These are phyloP conservation scores for Suillus plorans DNA, from an alignment of 768 basidiomycete genomes.

Conservation along the genomic window DNA sequence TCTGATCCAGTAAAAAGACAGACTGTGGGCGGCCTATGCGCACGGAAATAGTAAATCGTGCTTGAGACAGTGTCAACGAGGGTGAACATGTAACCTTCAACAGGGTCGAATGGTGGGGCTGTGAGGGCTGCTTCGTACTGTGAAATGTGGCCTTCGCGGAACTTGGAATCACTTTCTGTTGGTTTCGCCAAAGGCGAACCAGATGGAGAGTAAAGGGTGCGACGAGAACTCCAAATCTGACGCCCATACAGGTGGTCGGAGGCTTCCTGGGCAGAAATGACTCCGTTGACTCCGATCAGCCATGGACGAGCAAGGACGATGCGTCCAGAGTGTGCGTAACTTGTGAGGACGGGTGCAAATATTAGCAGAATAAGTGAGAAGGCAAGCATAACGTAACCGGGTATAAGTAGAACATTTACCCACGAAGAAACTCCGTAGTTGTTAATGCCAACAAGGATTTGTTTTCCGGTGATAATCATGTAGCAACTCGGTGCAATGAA, in stretches of 20 bases:
- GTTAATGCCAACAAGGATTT: too few species aligned
- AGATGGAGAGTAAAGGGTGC: conserved; percentile 17
- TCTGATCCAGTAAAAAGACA: conserved; percentile 21
- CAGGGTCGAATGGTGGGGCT: not conserved
- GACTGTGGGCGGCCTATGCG: conserved; percentile 22
- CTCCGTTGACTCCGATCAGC: conserved; percentile 23
- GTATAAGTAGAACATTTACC: too few species aligned
- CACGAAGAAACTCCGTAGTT: too few species aligned
- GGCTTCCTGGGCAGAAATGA: conserved; percentile 22
- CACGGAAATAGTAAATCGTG: conserved; percentile 25
- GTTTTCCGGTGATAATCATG: too few species aligned
- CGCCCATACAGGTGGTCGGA: conserved; percentile 17
- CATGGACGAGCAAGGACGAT: conserved; percentile 19
- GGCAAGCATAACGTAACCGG: not conserved
- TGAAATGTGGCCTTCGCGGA: conserved; percentile 17
- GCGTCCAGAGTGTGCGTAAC: conserved; percentile 19
- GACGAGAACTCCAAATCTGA: not conserved
- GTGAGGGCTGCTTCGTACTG: conserved; percentile 9
- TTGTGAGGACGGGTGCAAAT: conserved; percentile 8
- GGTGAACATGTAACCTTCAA: conserved; percentile 15
- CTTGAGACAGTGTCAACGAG: conserved; percentile 23
- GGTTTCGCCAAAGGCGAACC: conserved; percentile 13
- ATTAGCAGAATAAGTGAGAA: conserved; percentile 13
- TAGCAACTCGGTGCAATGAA: not conserved
- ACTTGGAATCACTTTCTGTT: not conserved